Base-by-base conservation (phyloP, 768 basidiomycete genomes). In the Lentinula raphanica region DNA sequence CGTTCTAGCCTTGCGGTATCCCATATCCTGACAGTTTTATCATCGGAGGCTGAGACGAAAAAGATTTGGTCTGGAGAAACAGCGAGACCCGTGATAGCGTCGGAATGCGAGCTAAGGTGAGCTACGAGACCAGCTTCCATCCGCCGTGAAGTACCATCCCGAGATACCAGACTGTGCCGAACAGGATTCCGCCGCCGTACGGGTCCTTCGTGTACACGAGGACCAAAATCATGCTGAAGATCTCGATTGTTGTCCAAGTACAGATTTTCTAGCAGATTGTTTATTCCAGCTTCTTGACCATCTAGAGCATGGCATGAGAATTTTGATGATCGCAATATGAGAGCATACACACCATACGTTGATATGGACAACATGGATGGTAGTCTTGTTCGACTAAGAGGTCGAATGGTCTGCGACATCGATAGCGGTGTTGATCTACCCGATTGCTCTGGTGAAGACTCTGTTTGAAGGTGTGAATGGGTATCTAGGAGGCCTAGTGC, bases 1-100 rank as follows among this genome's bases (percentile, higher is more conserved):
- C 95, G 81, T 67, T 98, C 96, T 45, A 98, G 77, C n/a, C 94
- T 79, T 7, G 92, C 90, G 1, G 94, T 89, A 62, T 93, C 90
- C 94, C 94, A 97, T 40, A 91, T 79, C 69, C 94, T 95, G 66
- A 95, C 86, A 0, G 91, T 94, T 74, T 91, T 92, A 71, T 98
- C 96, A 61, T 98, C 87, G 0, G 94, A 96, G 36, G 90, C 86
- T 0, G 96, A 92, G 3, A 95, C 86, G 63, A 99, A 98, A 77
- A 97, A 99, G 68, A 87, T 74, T 65, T 97, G 93, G 66, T 98
- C 97, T 2, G 96, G 95, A 1, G 96, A 87, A 23, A 94, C 90
- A 1, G 88, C 88, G 23, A 98, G 75, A 7, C 85, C 81, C 2
- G 88, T 93, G 58, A 98, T 76, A 1, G 85, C 77, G 25, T 88